Base-by-base conservation (phyloP, 23 red algal genomes). In the Gracilaria gracilis region DNA sequence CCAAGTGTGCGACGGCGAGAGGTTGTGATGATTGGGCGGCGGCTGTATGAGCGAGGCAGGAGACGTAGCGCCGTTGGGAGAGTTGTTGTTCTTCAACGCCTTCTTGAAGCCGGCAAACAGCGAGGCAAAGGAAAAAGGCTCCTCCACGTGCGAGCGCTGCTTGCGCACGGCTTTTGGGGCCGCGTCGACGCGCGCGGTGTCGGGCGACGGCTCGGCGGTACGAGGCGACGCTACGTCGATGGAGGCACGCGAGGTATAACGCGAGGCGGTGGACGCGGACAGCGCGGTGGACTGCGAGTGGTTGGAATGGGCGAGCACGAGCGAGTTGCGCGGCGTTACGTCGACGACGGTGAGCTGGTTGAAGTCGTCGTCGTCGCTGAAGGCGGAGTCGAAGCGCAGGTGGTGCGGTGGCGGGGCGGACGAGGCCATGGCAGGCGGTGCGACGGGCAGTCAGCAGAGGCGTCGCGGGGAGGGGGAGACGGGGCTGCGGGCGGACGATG, bases 301-400 rank as follows among this genome's bases (percentile, higher is more conserved):
- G 4, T 9, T 11, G 4, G 72, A 77, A 50, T 40, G 23, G 23
- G 72, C 40, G 39, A 50, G 72, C 72, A 77, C 72, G 39, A 77
- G 40, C 21, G 72, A 77, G 46, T 77, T 33, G 24, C 40, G 40
- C 4, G 72, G 72, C 16, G 72, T 77, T 40, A 77, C 72, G 20
- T 51, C n/a, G 72, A 77, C 72, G 39, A 77, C 27, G 72, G 39
- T 29, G 46, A 77, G 72, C 0, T 77, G 23, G 21, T 12, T 16
- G 24, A 77, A 35, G 72, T 77, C 72, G 9, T 77, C 72, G 38
- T 77, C 72, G 9, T 51, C 72, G 72, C 72, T 77, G 72, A 77
- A 51, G 39, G 39, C 72, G 31, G 72, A 77, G 72, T 77, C 72
- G 72, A 77, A 46, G 72, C 72, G 38, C 38, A 46, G 72, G 72